phyloP scores from a whole-genome alignment of 192 early-diverging fungal species.

The Backusella mclennaniae region DNA sequence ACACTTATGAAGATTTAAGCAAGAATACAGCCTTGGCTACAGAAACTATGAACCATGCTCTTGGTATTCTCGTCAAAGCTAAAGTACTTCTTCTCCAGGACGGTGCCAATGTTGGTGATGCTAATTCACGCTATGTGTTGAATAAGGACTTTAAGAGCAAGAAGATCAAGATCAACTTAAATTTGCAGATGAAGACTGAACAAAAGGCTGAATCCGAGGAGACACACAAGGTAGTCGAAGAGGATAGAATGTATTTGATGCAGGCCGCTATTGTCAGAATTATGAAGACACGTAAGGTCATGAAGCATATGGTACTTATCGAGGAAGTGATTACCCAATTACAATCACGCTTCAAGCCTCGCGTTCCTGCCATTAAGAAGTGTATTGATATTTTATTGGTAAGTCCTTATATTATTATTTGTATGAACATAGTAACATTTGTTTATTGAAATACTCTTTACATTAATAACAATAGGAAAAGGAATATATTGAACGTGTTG shows the following conservation, averaged over 20 bases:
- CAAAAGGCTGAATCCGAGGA: slow-evolving; percentile 89
- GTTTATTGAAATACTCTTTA: slow-evolving; percentile 26
- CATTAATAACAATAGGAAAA: slow-evolving; percentile 71
- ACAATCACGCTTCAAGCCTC: slow-evolving; percentile 85
- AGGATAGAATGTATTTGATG: slow-evolving; percentile 90
- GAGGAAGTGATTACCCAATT: slow-evolving; percentile 89
- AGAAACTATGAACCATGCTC: slow-evolving; percentile 63
- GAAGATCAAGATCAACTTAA: slow-evolving; percentile 87
- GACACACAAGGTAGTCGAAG: slow-evolving; percentile 88
- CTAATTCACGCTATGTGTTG: slow-evolving; percentile 61
- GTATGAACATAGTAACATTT: not conserved
- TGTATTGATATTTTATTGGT: slow-evolving; percentile 90
- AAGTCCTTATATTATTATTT: not conserved
- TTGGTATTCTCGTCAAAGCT: slow-evolving; percentile 84
- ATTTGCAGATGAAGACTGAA: slow-evolving; percentile 81
- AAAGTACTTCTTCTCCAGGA: slow-evolving; percentile 66
- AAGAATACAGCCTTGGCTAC: slow-evolving; percentile 68
- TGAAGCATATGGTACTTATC: slow-evolving; percentile 83
- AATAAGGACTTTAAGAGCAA: slow-evolving; percentile 86
- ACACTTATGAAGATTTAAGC: slow-evolving; percentile 74
- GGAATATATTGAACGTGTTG: slow-evolving; percentile 90
- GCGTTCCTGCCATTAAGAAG: slow-evolving; percentile 94
- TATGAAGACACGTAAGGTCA: slow-evolving; percentile 96
- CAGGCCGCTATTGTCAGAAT: slow-evolving; percentile 99
- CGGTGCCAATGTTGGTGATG: slow-evolving; percentile 55